Evolutionary conservation across 495 filamentous ascomycete species (phyloP).

Genomic region (Aspergillus saccharolyticus): DNA sequence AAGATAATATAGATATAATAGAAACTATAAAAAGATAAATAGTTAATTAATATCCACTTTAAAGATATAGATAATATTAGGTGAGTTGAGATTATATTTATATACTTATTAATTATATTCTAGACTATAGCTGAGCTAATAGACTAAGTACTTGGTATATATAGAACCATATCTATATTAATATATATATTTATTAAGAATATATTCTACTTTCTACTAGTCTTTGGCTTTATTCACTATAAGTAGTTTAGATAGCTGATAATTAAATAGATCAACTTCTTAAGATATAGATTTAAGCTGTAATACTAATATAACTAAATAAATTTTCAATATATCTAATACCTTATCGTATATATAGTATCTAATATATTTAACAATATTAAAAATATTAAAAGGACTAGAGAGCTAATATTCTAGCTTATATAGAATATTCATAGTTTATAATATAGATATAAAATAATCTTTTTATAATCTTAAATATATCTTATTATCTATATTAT

Average conservation of each 20-base stretch:
- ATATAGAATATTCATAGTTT: neutral
- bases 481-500: neutral
- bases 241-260: neutral
- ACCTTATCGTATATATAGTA: too few relatives aligned
- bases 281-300: neutral
- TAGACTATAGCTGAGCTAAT: conserved; percentile 7
- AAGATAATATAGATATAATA: too few relatives aligned
- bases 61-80: neutral
- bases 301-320: neutral
- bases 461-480: neutral
- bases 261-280: neutral
- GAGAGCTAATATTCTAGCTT: neutral
- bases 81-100: neutral
- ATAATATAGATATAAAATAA: neutral
- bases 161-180: neutral
- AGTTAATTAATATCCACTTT: neutral
- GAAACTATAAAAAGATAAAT: neutral
- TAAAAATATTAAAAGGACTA: neutral
- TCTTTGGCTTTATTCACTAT: neutral
- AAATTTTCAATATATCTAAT: too few relatives aligned
- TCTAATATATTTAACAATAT: too few relatives aligned
- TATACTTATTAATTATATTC: neutral
- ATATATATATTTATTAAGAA: neutral
- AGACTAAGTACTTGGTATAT: neutral
- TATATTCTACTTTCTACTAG: neutral